Evolutionary conservation across 2,329 filamentous ascomycete species (phyloP).

Genomic region (Phialophora expanda): DNA sequence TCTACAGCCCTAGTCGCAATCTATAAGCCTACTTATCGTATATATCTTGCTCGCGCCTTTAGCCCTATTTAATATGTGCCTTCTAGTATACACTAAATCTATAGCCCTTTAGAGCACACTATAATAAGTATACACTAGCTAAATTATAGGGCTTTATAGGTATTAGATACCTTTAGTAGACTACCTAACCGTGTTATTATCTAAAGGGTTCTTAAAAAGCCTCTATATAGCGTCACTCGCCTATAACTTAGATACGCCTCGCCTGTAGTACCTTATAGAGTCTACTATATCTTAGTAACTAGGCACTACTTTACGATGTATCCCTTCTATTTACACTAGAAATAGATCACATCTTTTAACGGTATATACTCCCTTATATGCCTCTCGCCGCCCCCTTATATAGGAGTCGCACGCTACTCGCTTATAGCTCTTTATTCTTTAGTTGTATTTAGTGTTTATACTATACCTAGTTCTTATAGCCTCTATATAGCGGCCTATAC

Average conservation of each 20-base stretch:
- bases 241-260: background rate
- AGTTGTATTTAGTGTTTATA: background rate
- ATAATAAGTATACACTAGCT: background rate
- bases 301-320: background rate
- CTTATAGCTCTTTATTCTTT: background rate
- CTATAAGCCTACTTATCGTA: background rate
- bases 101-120: background rate
- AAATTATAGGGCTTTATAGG: background rate
- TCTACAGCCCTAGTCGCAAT: background rate
- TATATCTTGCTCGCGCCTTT: background rate
- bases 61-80: too few relatives aligned
- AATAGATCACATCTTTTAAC: background rate
- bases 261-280: background rate
- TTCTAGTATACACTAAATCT: too few relatives aligned
- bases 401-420: background rate
- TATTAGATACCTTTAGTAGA: too few relatives aligned
- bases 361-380: background rate
- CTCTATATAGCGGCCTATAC: background rate
- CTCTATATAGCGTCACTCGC: background rate
- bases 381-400: background rate
- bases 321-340: background rate
- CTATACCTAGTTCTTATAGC: background rate
- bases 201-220: conserved; percentile 5
- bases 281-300: background rate
- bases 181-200: too few relatives aligned